These are phyloP conservation scores for Beauveria australis DNA, from an alignment of 2,329 filamentous ascomycete species.

Conservation along the genomic window DNA sequence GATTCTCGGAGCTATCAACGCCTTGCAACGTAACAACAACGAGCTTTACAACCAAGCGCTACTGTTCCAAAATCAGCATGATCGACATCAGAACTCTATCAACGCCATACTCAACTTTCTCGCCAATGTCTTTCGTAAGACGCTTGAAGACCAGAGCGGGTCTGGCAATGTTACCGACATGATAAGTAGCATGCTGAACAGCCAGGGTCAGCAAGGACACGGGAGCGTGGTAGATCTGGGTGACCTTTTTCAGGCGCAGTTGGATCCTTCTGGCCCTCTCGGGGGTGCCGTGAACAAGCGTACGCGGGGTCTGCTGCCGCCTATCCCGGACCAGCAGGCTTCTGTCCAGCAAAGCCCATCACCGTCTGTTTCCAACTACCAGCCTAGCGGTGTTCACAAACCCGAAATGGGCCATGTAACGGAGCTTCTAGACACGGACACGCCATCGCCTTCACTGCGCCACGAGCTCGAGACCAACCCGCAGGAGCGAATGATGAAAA, in stretches of 20 bases:
- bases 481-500: constrained; percentile 55
- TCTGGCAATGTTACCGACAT: constrained; percentile 75
- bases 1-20: constrained; percentile 74
- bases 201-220: constrained; percentile 39
- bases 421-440: constrained; percentile 50
- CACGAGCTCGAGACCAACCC: constrained; percentile 50
- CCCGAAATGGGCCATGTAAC: constrained; percentile 50
- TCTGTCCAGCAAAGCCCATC: constrained; percentile 20
- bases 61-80: constrained; percentile 84
- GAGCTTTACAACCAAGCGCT: constrained; percentile 81
- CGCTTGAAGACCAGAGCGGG: constrained; percentile 73
- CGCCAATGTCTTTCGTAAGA: constrained; percentile 92
- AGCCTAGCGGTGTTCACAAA: constrained; percentile 24
- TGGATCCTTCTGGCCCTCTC: constrained; percentile 28
- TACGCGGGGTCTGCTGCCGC: constrained; percentile 45
- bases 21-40: constrained; percentile 77
- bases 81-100: constrained; percentile 96
- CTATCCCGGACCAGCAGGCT: constrained; percentile 36
- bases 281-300: constrained; percentile 40
- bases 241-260: constrained; percentile 45
- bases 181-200: constrained; percentile 66
- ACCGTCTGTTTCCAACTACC: constrained; percentile 23
- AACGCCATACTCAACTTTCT: constrained; percentile 97
- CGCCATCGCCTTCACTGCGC: constrained; percentile 42
- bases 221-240: constrained; percentile 55